phyloP scores from a whole-genome alignment of 495 filamentous ascomycete species.

The Tetracladium marchalianum region DNA sequence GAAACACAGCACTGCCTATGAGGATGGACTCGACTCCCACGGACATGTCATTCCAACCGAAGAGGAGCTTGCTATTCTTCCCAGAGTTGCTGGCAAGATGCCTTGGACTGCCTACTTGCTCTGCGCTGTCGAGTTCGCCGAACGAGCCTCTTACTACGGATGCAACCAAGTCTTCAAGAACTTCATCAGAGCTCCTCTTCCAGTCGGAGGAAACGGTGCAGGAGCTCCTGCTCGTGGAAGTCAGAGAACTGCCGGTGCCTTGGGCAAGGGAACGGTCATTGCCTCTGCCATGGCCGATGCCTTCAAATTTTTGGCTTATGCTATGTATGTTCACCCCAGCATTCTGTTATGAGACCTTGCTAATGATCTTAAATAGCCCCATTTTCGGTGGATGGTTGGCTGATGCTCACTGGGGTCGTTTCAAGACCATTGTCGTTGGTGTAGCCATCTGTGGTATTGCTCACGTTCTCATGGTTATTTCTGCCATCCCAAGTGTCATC shows the following conservation, averaged over 20 bases:
- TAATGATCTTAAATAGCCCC: slow-evolving; percentile 20
- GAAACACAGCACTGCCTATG: neutral
- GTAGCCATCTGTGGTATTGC: slow-evolving; percentile 48
- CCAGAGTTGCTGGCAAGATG: slow-evolving; percentile 40
- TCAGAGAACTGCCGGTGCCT: slow-evolving; percentile 45
- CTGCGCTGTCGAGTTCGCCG: slow-evolving; percentile 48
- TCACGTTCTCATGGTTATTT: slow-evolving; percentile 52
- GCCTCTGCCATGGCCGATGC: slow-evolving; percentile 43
- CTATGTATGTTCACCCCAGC: slow-evolving; percentile 21
- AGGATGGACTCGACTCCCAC: slow-evolving; percentile 16
- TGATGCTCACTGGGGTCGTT: slow-evolving; percentile 46
- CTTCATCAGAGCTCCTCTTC: slow-evolving; percentile 44
- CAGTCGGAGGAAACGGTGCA: slow-evolving; percentile 43
- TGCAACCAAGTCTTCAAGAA: slow-evolving; percentile 48
- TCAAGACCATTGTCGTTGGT: slow-evolving; percentile 51
- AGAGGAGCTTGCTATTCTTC: slow-evolving; percentile 40
- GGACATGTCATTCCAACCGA: slow-evolving; percentile 39
- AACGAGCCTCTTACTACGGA: slow-evolving; percentile 50
- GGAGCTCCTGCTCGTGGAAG: slow-evolving; percentile 42
- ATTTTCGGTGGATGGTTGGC: slow-evolving; percentile 50
- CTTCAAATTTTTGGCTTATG: slow-evolving; percentile 47
- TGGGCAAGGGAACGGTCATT: slow-evolving; percentile 48
- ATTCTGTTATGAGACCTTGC: slow-evolving; percentile 23
- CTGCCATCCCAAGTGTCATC: slow-evolving; percentile 46
- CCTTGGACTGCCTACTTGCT: slow-evolving; percentile 37